Conservation (phyloP, 495 filamentous ascomycete species). For the Rhypophila decipiens region DNA sequence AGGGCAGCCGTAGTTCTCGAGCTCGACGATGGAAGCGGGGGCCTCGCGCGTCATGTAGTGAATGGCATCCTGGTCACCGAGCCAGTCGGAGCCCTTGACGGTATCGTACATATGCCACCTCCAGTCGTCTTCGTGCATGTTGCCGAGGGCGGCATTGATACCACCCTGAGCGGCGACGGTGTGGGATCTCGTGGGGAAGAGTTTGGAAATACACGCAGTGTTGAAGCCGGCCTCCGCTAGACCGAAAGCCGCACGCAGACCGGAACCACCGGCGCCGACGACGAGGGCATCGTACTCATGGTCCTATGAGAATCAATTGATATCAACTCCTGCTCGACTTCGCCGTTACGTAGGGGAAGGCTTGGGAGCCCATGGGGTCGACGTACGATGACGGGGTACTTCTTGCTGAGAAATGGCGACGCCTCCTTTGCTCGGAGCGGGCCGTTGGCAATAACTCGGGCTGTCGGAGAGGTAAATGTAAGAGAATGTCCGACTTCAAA, state of each 20-base stretch:
- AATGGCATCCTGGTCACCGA: conserved; percentile 97
- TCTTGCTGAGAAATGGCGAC: conserved; percentile 69
- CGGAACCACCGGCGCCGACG: conserved; percentile 88
- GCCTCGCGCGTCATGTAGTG: conserved; percentile 99
- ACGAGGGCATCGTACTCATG: conserved; percentile 75
- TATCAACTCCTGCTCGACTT: too few species aligned
- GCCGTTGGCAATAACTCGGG: conserved; percentile 72
- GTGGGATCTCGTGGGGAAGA: conserved; percentile 93
- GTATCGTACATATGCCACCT: conserved; percentile 99
- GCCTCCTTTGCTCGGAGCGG: conserved; percentile 90
- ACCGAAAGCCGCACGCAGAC: conserved; percentile 92
- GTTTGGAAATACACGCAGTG: conserved; percentile 95
- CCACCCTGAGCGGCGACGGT: conserved; percentile 92
- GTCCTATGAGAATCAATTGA: conserved; percentile 29
- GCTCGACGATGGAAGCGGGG: conserved; percentile 82
- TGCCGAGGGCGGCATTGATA: conserved; percentile 94
- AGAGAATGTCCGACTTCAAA: background rate
- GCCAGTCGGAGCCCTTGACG: conserved; percentile 97
- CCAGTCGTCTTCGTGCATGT: conserved; percentile 88
- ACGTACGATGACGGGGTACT: conserved; percentile 90
- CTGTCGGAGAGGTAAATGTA: conserved; percentile 15
- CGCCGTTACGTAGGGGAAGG: too few species aligned
- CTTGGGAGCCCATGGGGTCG: too few species aligned
- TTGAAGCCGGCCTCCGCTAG: conserved; percentile 97
- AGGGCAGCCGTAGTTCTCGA: conserved; percentile 96